Evolutionary conservation across 495 filamentous ascomycete genomes (phyloP), one percentile per base, ranked within the genome.

Genomic region (Podospora didyma): DNA sequence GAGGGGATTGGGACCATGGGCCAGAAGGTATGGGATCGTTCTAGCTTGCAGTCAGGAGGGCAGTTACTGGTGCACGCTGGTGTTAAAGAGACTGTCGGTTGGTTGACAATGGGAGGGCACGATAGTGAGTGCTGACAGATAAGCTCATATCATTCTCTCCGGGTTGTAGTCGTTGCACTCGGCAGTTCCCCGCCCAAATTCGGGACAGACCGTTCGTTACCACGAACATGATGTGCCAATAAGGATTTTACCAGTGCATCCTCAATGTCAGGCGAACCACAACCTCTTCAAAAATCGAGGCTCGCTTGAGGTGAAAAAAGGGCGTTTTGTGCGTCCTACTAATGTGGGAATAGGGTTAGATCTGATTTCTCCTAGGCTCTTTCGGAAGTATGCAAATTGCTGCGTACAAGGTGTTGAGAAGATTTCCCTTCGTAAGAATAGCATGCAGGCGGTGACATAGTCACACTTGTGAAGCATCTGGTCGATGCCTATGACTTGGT

Each of bases 141-240:
- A 42, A 42, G 1, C 39, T 14, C 5, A 17, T 42, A 42, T 42
- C 35, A n/a, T 44, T 42, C 22, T 20, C 22, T 47, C 51, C 55
- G 46, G 49, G 49, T 19, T 58, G 49, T 46, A 42, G 49, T 52
- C 20, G 48, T 48, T 50, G 46, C 49, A 47, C 35, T 58, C 55
- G 55, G 55, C 55, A 58, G 55, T 45, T 58, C 7, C 41, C 46
- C 34, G 5, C 28, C 41, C 46, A 48, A 58, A 58, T 41, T 49
- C 35, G 55, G 55, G 51, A 51, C 21, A 21, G 22, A 6, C 23
- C 41, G 35, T 44, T 42, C n/a, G 39, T 42, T 42, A 42, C 39
- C 12, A 42, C n/a, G n/a, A 42, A 1, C 3, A 42, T 42, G n/a
- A 12, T 42, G 39, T 14, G 39, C 39, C 39, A 42, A 42, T 42